Percentiles rank a stretch among this genome's conserved stretches.
Conservation (phyloP, 176 grass and related monocot species). For the Zea luxurians region DNA sequence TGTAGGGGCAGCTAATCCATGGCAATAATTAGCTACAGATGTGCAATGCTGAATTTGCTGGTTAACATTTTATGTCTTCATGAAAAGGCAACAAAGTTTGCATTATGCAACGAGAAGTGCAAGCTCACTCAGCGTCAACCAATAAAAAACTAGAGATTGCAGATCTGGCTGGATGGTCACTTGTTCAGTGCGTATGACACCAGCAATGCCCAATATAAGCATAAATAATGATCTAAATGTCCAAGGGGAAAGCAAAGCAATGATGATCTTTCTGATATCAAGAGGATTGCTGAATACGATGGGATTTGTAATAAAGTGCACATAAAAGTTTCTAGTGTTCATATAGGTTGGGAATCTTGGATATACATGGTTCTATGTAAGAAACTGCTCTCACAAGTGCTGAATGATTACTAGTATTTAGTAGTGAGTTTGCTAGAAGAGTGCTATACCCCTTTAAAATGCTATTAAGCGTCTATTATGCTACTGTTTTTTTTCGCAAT, state of each 20-base stretch:
- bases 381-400: not conserved
- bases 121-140: conserved; percentile 19
- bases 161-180: not conserved
- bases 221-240: not conserved
- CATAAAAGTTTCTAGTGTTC: not conserved
- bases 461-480: not conserved
- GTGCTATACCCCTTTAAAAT: not conserved
- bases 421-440: not conserved
- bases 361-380: not conserved
- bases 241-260: not conserved
- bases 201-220: not conserved
- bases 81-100: not conserved
- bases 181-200: not conserved
- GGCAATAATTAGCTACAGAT: not conserved
- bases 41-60: not conserved
- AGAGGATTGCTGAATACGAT: not conserved
- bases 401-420: not conserved
- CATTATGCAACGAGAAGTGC: not conserved
- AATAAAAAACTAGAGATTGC: not conserved
- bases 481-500: not conserved
- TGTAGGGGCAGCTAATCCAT: not conserved
- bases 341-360: not conserved
- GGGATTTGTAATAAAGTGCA: not conserved
- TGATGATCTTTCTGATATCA: not conserved
- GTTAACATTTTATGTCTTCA: not conserved